Evolutionary conservation across 169 alveolate species (phyloP).

Genomic region (Eimeria brunetti): DNA sequence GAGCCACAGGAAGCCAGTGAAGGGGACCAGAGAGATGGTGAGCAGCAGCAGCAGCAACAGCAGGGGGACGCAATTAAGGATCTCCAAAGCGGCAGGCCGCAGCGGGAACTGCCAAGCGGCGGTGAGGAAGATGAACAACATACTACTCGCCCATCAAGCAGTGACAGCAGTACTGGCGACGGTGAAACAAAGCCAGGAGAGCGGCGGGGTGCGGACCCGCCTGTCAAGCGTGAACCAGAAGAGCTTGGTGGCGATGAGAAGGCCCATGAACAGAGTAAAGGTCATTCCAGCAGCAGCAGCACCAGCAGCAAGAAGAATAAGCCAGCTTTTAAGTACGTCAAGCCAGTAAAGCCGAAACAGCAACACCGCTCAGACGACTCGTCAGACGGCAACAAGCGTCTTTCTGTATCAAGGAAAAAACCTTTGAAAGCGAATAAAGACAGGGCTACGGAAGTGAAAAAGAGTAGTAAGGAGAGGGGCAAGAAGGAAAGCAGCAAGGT

Average conservation of each 20-base stretch:
- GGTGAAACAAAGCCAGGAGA: not conserved
- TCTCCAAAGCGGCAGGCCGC: not conserved
- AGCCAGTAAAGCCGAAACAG: slow-evolving; percentile 33
- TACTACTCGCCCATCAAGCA: not conserved
- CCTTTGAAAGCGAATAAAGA: not conserved
- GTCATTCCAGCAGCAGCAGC: not conserved
- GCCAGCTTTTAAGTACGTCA: slow-evolving; percentile 44
- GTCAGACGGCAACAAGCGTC: not conserved
- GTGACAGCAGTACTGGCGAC: not conserved
- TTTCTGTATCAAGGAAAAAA: slow-evolving; percentile 6
- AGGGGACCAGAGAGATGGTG: slow-evolving; percentile 9
- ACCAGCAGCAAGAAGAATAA: slow-evolving; percentile 27
- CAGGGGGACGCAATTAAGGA: not conserved
- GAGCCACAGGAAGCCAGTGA: not conserved
- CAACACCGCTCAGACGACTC: not conserved
- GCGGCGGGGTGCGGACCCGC: not conserved
- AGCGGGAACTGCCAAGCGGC: not conserved
- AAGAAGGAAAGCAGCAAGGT: not conserved
- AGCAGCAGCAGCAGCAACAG: slow-evolving; percentile 29
- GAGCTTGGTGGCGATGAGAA: not conserved
- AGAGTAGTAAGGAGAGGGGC: not conserved
- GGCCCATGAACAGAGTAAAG: not conserved
- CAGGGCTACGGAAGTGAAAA: not conserved
- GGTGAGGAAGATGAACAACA: not conserved
- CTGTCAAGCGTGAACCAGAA: slow-evolving; percentile 36